Conservation (phyloP, 2,329 filamentous ascomycete species). For the Corniculantispora saksenae region DNA sequence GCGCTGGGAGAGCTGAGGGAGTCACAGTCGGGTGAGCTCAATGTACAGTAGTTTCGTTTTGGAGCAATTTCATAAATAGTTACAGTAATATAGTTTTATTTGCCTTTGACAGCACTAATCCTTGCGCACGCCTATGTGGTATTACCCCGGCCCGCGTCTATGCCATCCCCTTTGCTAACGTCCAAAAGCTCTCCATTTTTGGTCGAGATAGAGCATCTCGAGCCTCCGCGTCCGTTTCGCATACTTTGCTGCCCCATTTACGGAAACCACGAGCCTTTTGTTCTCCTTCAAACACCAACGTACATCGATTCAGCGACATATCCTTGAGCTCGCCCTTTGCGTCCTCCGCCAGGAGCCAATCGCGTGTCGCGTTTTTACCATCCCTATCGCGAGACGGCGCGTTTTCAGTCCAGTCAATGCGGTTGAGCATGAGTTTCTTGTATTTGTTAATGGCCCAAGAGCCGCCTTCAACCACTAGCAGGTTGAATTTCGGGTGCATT, state of each 20-base stretch:
- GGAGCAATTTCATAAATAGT: neutral
- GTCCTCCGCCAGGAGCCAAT: slow-evolving; percentile 80
- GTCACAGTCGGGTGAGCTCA: slow-evolving; percentile 23
- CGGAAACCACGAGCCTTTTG: slow-evolving; percentile 77
- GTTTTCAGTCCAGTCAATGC: slow-evolving; percentile 95
- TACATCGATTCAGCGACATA: slow-evolving; percentile 78
- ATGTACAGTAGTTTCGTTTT: slow-evolving; percentile 21
- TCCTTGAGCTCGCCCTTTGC: slow-evolving; percentile 79
- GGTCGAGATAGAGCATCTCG: slow-evolving; percentile 75
- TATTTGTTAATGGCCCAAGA: slow-evolving; percentile 79
- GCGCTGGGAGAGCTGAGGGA: too few species aligned
- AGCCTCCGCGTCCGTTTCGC: slow-evolving; percentile 88
- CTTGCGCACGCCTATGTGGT: neutral
- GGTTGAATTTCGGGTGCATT: slow-evolving; percentile 83
- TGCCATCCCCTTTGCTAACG: slow-evolving; percentile 68
- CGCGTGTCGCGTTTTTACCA: slow-evolving; percentile 60
- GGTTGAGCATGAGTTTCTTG: slow-evolving; percentile 89
- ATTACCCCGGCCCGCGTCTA: neutral
- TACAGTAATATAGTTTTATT: neutral
- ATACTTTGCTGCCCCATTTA: slow-evolving; percentile 87
- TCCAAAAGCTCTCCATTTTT: slow-evolving; percentile 97
- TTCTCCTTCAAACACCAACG: slow-evolving; percentile 88
- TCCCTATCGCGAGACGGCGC: slow-evolving; percentile 64
- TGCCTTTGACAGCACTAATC: neutral
- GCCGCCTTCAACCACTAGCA: slow-evolving; percentile 91